These are phyloP conservation scores for Pyrus hybrid DNA, from an alignment of 331 rosid genomes.

Conservation along the genomic window DNA sequence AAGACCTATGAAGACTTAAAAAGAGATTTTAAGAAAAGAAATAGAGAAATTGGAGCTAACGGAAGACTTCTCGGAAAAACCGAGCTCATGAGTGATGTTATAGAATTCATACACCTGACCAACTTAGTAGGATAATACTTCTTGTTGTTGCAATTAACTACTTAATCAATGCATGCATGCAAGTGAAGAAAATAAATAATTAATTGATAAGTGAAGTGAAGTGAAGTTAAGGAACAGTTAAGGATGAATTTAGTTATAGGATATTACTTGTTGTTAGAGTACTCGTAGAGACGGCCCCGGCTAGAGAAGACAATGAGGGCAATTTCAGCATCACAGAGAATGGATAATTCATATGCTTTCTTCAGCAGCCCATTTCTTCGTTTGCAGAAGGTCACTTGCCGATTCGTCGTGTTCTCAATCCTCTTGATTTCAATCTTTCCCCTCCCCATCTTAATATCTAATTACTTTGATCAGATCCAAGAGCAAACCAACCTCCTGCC, in stretches of 20 bases:
- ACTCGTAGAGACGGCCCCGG: constrained; percentile 91
- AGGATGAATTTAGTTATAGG: neutral
- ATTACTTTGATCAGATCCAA: neutral
- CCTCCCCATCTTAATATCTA: constrained; percentile 51
- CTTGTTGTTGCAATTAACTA: neutral
- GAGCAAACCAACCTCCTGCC: neutral
- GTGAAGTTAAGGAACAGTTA: neutral
- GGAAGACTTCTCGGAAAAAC: no score
- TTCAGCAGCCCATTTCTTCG: constrained; percentile 83
- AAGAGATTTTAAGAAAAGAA: no score
- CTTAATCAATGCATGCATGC: neutral
- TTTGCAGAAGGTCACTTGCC: constrained; percentile 94
- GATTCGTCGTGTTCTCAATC: constrained; percentile 81
- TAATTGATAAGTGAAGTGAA: neutral
- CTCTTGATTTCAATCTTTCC: constrained; percentile 92
- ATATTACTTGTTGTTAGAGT: constrained; percentile 70
- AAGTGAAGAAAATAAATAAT: neutral
- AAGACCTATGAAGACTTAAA: no score
- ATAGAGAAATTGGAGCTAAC: no score
- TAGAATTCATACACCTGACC: no score
- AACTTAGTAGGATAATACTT: no score
- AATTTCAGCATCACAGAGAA: constrained; percentile 86
- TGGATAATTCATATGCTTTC: constrained; percentile 85
- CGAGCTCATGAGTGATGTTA: no score
- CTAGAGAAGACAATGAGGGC: constrained; percentile 89